Evolutionary conservation across 257 asterid species (phyloP).

Genomic region (Nicotiana benthamiana): DNA sequence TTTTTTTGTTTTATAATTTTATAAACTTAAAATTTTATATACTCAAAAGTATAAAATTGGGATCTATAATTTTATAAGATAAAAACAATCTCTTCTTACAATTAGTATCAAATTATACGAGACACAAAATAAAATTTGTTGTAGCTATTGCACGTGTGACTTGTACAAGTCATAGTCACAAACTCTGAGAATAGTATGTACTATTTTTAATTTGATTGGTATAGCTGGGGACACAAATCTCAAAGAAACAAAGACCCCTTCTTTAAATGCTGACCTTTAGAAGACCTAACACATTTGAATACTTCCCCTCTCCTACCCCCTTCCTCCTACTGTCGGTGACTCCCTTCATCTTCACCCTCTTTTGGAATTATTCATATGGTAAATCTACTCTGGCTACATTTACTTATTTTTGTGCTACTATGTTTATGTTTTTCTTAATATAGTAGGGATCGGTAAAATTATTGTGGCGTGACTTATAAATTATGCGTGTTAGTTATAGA

Average conservation of each 20-base stretch:
- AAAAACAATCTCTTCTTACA: no score
- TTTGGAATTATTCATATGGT: neutral
- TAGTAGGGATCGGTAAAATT: no score
- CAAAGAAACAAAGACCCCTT: constrained; percentile 18
- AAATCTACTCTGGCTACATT: neutral
- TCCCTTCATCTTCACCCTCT: neutral
- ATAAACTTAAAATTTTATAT: no score
- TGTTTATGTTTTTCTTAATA: no score
- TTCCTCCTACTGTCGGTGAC: constrained; percentile 69
- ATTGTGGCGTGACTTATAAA: no score
- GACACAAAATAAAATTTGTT: no score
- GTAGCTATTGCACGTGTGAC: constrained; percentile 72
- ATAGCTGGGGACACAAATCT: constrained; percentile 40
- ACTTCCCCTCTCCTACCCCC: constrained; percentile 12
- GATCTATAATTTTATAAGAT: no score
- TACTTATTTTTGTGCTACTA: neutral
- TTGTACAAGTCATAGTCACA: constrained; percentile 22
- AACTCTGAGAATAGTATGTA: neutral
- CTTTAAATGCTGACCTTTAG: constrained; percentile 41
- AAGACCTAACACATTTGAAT: constrained; percentile 36
- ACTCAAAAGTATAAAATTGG: no score
- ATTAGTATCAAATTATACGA: no score
- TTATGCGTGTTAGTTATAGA: no score
- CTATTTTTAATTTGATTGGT: neutral
- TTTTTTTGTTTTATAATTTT: no score